phyloP scores from a whole-genome alignment of 2,329 filamentous ascomycete species.

The Sporothrix euskadiensis region DNA sequence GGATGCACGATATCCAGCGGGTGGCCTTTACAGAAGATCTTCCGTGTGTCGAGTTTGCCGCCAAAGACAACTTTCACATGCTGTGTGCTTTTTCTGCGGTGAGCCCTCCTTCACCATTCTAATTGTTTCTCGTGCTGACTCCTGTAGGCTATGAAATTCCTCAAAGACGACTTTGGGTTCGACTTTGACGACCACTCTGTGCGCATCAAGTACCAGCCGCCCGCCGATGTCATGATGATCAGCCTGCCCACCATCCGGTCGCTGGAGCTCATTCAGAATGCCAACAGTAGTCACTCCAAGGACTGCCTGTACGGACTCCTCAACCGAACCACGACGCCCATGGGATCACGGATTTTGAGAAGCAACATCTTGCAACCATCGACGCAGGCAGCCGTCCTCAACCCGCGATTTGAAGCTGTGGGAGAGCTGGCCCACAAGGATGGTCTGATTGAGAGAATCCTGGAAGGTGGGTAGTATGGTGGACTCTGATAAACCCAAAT shows the following conservation, averaged over 20 bases:
- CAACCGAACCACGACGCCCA: slow-evolving; percentile 82
- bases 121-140: slow-evolving; percentile 29
- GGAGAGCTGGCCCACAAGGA: slow-evolving; percentile 80
- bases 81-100: slow-evolving; percentile 85
- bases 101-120: slow-evolving; percentile 39
- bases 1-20: slow-evolving; percentile 74
- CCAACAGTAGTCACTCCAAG: slow-evolving; percentile 73
- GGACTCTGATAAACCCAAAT: neutral
- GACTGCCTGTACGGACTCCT: slow-evolving; percentile 82
- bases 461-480: slow-evolving; percentile 55
- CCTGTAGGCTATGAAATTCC: slow-evolving; percentile 72
- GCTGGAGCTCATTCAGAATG: slow-evolving; percentile 86
- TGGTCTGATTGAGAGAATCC: slow-evolving; percentile 76
- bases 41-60: slow-evolving; percentile 75
- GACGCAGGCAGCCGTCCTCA: slow-evolving; percentile 66
- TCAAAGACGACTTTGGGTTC: slow-evolving; percentile 68
- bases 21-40: slow-evolving; percentile 80
- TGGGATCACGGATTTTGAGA: slow-evolving; percentile 81
- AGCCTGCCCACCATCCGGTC: slow-evolving; percentile 84
- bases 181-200: slow-evolving; percentile 78
- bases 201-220: slow-evolving; percentile 81
- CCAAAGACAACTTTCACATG: slow-evolving; percentile 82
- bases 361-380: slow-evolving; percentile 88
- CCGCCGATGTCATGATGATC: slow-evolving; percentile 93
- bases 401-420: slow-evolving; percentile 75